A percentile compares a stretch with the other conserved stretches of the same genome.
phyloP scores from a whole-genome alignment of 2,329 filamentous ascomycete species.

The Diaporthe vaccinii region DNA sequence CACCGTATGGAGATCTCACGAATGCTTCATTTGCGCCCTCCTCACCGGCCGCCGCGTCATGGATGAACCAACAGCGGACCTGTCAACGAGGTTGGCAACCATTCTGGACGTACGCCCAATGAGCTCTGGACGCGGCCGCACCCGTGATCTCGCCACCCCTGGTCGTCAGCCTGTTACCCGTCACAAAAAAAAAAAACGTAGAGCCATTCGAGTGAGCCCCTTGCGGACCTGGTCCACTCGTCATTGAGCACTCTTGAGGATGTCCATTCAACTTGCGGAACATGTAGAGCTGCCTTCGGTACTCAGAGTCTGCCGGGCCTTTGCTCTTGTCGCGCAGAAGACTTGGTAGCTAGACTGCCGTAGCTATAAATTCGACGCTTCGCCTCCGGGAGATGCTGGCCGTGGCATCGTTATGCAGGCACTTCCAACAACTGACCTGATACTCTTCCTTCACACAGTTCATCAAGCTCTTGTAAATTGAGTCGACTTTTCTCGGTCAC shows the following conservation, averaged over 20 bases:
- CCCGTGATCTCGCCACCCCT: constrained; percentile 32
- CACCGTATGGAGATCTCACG: constrained; percentile 34
- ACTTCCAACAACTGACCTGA: background rate
- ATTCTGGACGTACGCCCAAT: constrained; percentile 35
- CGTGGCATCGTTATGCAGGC: background rate
- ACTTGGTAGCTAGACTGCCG: background rate
- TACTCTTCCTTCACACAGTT: background rate
- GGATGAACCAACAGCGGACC: constrained; percentile 5
- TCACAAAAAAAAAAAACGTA: constrained; percentile 10
- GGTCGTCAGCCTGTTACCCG: constrained; percentile 15
- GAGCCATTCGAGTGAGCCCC: constrained; percentile 5
- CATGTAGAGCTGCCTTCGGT: constrained; percentile 4
- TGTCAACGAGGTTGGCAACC: constrained; percentile 33
- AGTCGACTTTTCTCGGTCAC: background rate
- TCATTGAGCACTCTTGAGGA: background rate
- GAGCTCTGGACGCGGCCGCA: constrained; percentile 7
- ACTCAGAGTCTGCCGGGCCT: background rate
- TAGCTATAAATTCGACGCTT: constrained; percentile 36
- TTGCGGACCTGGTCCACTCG: background rate
- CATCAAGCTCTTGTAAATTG: background rate
- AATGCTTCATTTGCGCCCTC: constrained; percentile 24
- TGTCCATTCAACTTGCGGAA: constrained; percentile 21
- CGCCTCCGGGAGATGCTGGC: background rate
- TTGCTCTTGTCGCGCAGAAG: background rate
- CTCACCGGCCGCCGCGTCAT: constrained; percentile 28